A percentile compares a stretch with the other conserved stretches of the same genome.
Conservation (phyloP, 1,284 basidiomycete species). For the Pisolithus thermaeus region DNA sequence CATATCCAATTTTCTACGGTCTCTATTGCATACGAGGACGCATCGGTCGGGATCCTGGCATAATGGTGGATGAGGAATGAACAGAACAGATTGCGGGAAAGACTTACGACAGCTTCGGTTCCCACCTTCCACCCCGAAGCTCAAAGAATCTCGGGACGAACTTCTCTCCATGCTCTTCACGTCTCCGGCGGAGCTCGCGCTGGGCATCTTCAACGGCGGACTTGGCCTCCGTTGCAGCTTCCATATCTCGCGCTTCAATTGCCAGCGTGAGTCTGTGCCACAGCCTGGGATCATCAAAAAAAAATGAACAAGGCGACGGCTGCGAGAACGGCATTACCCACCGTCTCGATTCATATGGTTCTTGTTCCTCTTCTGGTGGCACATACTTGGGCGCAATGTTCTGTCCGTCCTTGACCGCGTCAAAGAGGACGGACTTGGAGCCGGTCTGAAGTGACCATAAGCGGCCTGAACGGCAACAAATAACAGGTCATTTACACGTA, state of each 20-base stretch:
- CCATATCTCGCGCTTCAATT: slow-evolving; percentile 87
- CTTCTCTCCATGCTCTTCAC: slow-evolving; percentile 70
- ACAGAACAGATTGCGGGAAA: slow-evolving; percentile 6
- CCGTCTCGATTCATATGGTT: slow-evolving; percentile 85
- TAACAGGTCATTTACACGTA: slow-evolving; percentile 23
- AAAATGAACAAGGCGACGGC: neutral
- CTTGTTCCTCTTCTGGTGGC: slow-evolving; percentile 81
- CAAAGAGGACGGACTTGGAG: slow-evolving; percentile 76
- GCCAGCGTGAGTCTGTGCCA: slow-evolving; percentile 87
- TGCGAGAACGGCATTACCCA: slow-evolving; percentile 27
- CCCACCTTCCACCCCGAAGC: slow-evolving; percentile 70
- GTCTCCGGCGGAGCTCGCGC: slow-evolving; percentile 69
- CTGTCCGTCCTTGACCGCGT: slow-evolving; percentile 70
- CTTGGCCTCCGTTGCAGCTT: slow-evolving; percentile 90
- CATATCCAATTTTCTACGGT: slow-evolving; percentile 62
- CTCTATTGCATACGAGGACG: slow-evolving; percentile 52
- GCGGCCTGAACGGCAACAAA: neutral
- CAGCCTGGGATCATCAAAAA: slow-evolving; percentile 41
- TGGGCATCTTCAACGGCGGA: slow-evolving; percentile 89
- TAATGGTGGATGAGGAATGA: neutral
- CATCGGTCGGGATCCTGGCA: slow-evolving; percentile 63
- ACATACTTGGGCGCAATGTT: slow-evolving; percentile 80
- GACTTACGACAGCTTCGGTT: slow-evolving; percentile 70
- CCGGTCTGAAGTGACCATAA: slow-evolving; percentile 41
- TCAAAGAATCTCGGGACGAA: slow-evolving; percentile 79